These are phyloP conservation scores for Lindgomyces ingoldianus DNA, from an alignment of 495 filamentous ascomycete species.

Conservation along the genomic window DNA sequence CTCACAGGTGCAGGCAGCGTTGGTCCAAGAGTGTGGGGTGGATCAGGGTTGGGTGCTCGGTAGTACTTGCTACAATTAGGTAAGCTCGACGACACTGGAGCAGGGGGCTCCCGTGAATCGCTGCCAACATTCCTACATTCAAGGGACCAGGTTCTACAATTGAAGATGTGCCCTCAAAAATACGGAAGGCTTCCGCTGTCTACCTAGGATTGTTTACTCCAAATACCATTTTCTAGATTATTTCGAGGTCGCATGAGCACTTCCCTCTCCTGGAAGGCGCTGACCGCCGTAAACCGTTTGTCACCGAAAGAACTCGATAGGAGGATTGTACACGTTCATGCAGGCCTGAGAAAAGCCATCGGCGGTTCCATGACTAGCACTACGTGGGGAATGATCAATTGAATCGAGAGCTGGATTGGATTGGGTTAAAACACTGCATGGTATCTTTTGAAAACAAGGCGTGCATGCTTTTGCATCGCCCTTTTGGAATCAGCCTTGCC, in stretches of 20 bases:
- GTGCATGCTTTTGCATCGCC: constrained; percentile 20
- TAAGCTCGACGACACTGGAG: not conserved
- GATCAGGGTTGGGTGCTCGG: constrained; percentile 13
- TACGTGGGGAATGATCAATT: constrained; percentile 24
- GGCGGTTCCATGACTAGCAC: constrained; percentile 30
- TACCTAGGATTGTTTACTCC: no score
- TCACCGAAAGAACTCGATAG: not conserved
- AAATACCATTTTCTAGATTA: no score
- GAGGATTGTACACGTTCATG: not conserved
- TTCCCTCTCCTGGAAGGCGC: not conserved
- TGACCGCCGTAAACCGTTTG: not conserved
- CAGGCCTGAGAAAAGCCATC: not conserved
- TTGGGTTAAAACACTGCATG: constrained; percentile 13
- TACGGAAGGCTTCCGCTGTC: no score
- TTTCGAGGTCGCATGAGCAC: not conserved
- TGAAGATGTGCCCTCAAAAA: no score
- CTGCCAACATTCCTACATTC: not conserved
- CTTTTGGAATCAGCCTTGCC: not conserved
- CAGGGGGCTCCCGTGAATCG: not conserved
- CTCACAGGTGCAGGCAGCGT: constrained; percentile 3
- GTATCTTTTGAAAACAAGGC: constrained; percentile 20
- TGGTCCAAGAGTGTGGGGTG: constrained; percentile 33
- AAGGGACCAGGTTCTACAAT: no score
- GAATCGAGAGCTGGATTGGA: constrained; percentile 5
- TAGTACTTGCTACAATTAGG: constrained; percentile 20